Percentiles rank a stretch among this genome's conserved stretches.
phyloP scores from a whole-genome alignment of 306 rosid species.

The Malus orientalis region DNA sequence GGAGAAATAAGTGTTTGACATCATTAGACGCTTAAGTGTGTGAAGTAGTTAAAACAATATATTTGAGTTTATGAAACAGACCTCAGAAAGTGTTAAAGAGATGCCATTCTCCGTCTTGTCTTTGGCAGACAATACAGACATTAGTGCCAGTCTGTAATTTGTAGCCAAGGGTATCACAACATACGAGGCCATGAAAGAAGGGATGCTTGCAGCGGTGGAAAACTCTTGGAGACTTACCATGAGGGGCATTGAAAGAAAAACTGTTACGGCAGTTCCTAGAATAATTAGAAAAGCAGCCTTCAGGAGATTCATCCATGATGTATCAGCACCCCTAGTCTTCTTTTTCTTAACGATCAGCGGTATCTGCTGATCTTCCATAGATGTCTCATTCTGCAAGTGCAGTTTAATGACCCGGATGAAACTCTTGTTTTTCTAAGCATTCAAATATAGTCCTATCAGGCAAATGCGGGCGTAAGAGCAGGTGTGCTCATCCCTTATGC shows the following conservation, averaged over 20 bases:
- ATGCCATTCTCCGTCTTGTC: conserved; percentile 19
- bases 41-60: neutral
- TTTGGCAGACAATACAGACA: conserved; percentile 18
- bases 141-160: conserved; percentile 15
- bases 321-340: neutral
- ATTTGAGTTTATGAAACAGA: conserved; percentile 4
- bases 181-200: conserved; percentile 26
- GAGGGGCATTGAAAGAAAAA: conserved; percentile 20
- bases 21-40: neutral
- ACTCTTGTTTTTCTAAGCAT: neutral
- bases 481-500: neutral
- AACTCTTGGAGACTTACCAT: conserved; percentile 14
- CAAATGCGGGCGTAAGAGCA: neutral
- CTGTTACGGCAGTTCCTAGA: conserved; percentile 16
- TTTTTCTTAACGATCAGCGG: neutral
- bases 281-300: conserved; percentile 24
- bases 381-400: neutral
- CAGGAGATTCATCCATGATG: conserved; percentile 15
- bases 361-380: neutral
- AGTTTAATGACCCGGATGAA: neutral
- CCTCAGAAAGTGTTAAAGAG: conserved; percentile 38
- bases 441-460: neutral
- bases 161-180: conserved; percentile 29
- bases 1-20: neutral
- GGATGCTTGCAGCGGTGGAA: conserved; percentile 22